These are phyloP conservation scores for Aegle marmelos DNA, from an alignment of 345 rosid genomes.

Conservation along the genomic window DNA sequence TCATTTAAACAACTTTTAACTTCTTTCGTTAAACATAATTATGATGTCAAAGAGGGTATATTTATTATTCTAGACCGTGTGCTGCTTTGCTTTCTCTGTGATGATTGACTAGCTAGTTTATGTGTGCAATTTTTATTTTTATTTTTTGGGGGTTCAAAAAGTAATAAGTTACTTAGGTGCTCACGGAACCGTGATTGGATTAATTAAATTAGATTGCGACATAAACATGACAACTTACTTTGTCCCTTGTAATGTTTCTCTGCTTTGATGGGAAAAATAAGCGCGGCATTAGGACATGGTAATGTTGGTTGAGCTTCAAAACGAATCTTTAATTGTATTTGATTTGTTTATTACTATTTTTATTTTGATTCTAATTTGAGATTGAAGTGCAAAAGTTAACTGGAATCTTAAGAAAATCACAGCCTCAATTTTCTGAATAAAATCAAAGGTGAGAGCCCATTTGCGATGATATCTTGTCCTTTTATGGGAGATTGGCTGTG, in stretches of 20 bases:
- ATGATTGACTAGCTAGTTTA: background rate
- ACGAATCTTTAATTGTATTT: background rate
- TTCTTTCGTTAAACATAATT: background rate
- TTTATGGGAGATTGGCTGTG: background rate
- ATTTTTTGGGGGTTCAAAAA: background rate
- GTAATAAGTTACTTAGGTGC: background rate
- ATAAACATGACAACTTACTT: slow-evolving; percentile 8
- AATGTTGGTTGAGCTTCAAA: background rate
- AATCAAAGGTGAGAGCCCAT: background rate
- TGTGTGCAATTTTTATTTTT: no score
- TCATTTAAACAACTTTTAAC: background rate
- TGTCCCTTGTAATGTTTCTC: slow-evolving; percentile 7
- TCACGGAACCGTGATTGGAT: slow-evolving; percentile 18
- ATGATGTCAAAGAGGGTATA: background rate
- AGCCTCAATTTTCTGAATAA: background rate
- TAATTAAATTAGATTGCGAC: slow-evolving; percentile 9
- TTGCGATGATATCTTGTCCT: background rate
- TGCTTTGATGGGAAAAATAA: background rate
- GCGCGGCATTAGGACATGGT: slow-evolving; percentile 7
- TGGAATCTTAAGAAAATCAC: slow-evolving; percentile 26
- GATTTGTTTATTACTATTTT: slow-evolving; percentile 4
- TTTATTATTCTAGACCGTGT: background rate
- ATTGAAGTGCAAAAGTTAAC: slow-evolving; percentile 7
- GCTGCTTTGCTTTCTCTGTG: background rate
- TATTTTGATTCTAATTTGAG: background rate